Evolutionary conservation across 768 basidiomycete genomes (phyloP).

Genomic region (Boletus rubescentipes): DNA sequence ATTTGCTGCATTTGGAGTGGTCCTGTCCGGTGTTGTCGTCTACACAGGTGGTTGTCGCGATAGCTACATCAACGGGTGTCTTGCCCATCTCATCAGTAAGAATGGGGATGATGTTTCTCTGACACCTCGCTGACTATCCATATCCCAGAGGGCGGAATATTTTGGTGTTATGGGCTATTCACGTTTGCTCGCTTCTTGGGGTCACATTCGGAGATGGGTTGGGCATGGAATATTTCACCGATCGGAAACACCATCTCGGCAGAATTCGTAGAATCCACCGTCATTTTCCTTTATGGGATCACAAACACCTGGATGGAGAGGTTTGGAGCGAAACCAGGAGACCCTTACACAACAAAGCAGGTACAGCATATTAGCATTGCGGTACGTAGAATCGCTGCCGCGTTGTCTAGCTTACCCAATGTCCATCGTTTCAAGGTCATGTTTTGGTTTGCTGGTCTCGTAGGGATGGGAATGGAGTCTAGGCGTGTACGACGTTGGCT

Average conservation of each 20-base stretch:
- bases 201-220: constrained; percentile 80
- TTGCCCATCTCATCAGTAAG: constrained; percentile 91
- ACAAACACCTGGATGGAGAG: constrained; percentile 98
- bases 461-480: constrained; percentile 90
- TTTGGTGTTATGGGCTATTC: constrained; percentile 87
- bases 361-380: constrained; percentile 95
- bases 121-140: neutral
- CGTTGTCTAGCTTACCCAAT: neutral
- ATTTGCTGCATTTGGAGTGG: constrained; percentile 64
- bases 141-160: constrained; percentile 77
- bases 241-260: constrained; percentile 52
- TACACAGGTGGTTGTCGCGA: constrained; percentile 89
- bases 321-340: constrained; percentile 77
- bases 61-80: constrained; percentile 75
- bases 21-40: constrained; percentile 68
- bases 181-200: constrained; percentile 96
- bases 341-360: constrained; percentile 87
- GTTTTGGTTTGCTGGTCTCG: constrained; percentile 92
- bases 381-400: constrained; percentile 40
- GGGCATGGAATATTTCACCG: constrained; percentile 90
- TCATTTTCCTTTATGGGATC: constrained; percentile 86
- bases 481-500: constrained; percentile 72
- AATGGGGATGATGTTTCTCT: neutral
- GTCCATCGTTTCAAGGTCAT: constrained; percentile 50
- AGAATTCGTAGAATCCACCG: constrained; percentile 73